These are phyloP conservation scores for Stromatinia cepivora DNA, from an alignment of 2,329 filamentous ascomycete species.

Conservation along the genomic window DNA sequence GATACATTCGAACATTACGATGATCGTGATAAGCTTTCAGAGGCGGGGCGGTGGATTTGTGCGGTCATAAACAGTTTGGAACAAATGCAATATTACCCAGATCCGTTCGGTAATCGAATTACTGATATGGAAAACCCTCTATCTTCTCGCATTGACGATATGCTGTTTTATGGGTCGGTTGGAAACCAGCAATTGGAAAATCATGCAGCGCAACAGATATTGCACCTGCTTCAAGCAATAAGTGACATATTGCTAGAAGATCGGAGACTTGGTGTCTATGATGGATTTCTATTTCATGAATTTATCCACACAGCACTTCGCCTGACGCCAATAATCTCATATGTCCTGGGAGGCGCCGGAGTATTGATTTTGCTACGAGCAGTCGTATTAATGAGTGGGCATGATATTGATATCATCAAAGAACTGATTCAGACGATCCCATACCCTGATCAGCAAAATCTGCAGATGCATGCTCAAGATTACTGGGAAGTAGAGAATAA, in stretches of 20 bases:
- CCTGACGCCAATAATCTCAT: slow-evolving; percentile 12
- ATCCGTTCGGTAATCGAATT: slow-evolving; percentile 4
- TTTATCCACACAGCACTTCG: slow-evolving; percentile 14
- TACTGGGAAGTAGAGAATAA: slow-evolving; percentile 10
- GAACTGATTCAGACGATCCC: neutral
- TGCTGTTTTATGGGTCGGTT: neutral
- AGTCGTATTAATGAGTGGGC: slow-evolving; percentile 18
- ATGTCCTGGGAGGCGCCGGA: slow-evolving; percentile 8
- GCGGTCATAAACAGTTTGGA: slow-evolving; percentile 5
- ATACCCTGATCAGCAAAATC: neutral
- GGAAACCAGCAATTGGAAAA: slow-evolving; percentile 9
- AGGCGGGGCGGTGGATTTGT: slow-evolving; percentile 17
- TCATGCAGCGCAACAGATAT: slow-evolving; percentile 9
- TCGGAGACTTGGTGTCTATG: neutral
- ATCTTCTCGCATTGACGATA: neutral
- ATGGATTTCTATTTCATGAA: slow-evolving; percentile 8
- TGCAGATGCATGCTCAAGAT: neutral
- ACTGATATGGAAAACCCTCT: neutral
- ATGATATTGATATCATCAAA: slow-evolving; percentile 14
- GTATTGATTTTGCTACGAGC: slow-evolving; percentile 20
- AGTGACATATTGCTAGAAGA: slow-evolving; percentile 19
- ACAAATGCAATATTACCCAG: neutral
- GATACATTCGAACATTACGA: slow-evolving; percentile 14
- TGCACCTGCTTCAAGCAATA: slow-evolving; percentile 19
- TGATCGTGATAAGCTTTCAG: slow-evolving; percentile 16